These are phyloP conservation scores for Teunomyces aglyptinius DNA, from an alignment of 805 yeast species.

Conservation along the genomic window DNA sequence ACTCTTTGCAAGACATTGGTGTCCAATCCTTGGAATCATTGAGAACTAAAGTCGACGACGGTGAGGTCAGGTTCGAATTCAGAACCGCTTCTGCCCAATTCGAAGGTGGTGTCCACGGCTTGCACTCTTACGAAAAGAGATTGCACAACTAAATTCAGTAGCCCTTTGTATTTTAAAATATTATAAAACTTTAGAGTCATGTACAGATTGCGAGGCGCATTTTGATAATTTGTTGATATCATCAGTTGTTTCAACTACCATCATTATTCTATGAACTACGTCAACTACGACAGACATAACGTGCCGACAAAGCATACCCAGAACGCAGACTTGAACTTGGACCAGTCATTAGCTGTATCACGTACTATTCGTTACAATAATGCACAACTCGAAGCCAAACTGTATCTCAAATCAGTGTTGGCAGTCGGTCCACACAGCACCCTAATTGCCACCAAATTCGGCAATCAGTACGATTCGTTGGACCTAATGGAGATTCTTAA, in stretches of 20 bases:
- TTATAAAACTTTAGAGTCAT: neutral
- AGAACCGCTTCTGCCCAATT: conserved; percentile 98
- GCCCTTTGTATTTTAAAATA: conserved; percentile 1
- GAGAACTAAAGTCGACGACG: conserved; percentile 60
- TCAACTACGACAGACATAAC: conserved; percentile 10
- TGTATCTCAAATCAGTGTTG: conserved; percentile 50
- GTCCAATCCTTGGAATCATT: conserved; percentile 62
- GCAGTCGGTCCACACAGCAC: conserved; percentile 15
- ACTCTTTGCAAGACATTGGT: conserved; percentile 98
- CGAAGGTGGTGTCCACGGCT: conserved; percentile 97
- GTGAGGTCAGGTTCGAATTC: conserved; percentile 87
- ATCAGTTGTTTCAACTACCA: too few species aligned
- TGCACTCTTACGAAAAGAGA: conserved; percentile 97
- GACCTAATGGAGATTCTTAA: conserved; percentile 57
- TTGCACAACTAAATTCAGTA: conserved; percentile 66
- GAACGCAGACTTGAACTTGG: conserved; percentile 48
- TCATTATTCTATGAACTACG: conserved; percentile 3
- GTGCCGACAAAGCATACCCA: conserved; percentile 10
- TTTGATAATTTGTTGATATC: neutral
- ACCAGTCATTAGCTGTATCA: conserved; percentile 55
- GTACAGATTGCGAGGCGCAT: neutral
- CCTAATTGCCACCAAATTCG: conserved; percentile 10
- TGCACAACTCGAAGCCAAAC: conserved; percentile 40
- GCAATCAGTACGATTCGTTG: conserved; percentile 5
- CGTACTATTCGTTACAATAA: conserved; percentile 52